A percentile compares a stretch with the other conserved stretches of the same genome.
phyloP scores from a whole-genome alignment of 805 yeast species.

The Lachancea meyersii region DNA sequence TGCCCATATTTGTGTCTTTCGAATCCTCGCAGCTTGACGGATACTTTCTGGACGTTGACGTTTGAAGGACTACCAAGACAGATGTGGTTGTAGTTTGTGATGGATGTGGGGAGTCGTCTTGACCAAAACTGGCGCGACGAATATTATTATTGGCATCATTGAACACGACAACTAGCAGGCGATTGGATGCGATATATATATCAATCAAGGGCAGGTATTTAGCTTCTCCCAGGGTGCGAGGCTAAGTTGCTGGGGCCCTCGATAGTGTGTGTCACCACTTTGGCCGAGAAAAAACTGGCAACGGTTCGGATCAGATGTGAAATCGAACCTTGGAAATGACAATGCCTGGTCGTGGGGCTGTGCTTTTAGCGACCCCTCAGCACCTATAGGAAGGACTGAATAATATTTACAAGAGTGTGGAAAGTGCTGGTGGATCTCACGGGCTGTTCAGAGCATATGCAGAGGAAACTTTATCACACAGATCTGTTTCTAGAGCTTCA shows the following conservation, averaged over 20 bases:
- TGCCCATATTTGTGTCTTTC: neutral
- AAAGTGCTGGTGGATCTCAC: too few species aligned
- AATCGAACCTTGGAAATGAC: too few species aligned
- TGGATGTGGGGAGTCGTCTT: neutral
- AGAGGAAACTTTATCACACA: too few species aligned
- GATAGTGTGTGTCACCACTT: too few species aligned
- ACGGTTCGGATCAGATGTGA: too few species aligned
- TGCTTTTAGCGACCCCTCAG: neutral
- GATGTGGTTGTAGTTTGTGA: too few species aligned
- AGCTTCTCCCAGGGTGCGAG: neutral
- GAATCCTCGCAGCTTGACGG: too few species aligned
- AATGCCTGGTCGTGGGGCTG: too few species aligned
- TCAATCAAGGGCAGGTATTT: neutral
- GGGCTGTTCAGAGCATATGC: too few species aligned
- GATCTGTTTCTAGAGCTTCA: slow-evolving; percentile 25
- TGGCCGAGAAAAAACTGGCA: too few species aligned
- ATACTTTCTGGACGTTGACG: too few species aligned
- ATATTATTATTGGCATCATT: neutral
- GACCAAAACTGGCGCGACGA: neutral
- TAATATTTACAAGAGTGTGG: neutral
- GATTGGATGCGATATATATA: neutral
- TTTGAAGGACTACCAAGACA: neutral
- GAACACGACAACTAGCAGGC: neutral
- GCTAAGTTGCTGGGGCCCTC: too few species aligned
- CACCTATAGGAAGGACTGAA: neutral